Base-by-base conservation (phyloP, 129 eudicot species). In the Helichrysum umbraculigerum region DNA sequence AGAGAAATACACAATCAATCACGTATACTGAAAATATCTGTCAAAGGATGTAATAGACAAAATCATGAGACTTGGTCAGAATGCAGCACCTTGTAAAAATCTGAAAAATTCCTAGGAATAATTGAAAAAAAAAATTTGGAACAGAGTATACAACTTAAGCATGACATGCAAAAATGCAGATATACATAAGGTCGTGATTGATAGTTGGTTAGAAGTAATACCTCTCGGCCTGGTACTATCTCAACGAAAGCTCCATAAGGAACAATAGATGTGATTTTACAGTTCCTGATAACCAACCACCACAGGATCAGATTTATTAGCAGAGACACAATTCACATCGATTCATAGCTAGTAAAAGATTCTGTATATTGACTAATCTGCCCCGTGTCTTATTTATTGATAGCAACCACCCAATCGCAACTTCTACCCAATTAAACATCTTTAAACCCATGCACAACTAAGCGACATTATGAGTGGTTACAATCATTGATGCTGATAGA, bases 151-250 rank as follows among this genome's bases (percentile, higher is more conserved):
- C 22, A 52, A 39, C 35, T n/a, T 25, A 67, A 57, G 59, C 75
- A 56, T 66, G 62, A 34, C 62, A 51, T 57, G 34, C 39, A 20
- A 71, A 33, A 70, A 28, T 71, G 51, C 34, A 0, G 69, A 72
- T 29, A 66, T 57, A 7, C 39, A 66, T n/a, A 67, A 68, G 32
- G 20, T 16, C 41, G 61, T 58, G 54, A 51, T 47, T 61, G 25
- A 81, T 47, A 54, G 22, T 22, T 70, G 42, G 62, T 65, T 25
- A 68, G 20, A 74, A 59, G 29, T 72, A 67, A 67, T 85, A 91
- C 98, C 99, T 95, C 99, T 77, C 96, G 91, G 54, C 97, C 96
- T 44, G 97, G 97, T 34, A 95, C 90, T 58, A 95, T 95, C 88
- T 95, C 99, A 21, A 95, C 96, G 33, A 95, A 95, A 78, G 76